Evolutionary conservation across 306 rosid genomes (phyloP), one percentile per base, ranked within the genome.

Genomic region (Sophora flavescens): DNA sequence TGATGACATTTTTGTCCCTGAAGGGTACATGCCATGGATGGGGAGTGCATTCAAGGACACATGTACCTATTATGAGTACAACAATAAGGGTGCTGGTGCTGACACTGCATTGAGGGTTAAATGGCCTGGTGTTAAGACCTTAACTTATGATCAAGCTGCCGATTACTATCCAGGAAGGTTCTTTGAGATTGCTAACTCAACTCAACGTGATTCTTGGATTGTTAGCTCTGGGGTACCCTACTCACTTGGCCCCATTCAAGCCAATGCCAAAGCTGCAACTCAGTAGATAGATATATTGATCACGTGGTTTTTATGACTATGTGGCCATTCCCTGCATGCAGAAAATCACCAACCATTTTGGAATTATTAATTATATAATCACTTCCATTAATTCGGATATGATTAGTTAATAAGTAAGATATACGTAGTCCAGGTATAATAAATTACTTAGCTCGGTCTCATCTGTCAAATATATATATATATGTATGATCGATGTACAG

Each of bases 11-110:
- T 90, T 83, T 15, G 28, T 50, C 0, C 85, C 88, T 0, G 82
- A 87, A 45, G 98, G 96, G 0, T 93, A 91, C 82, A 14, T 83
- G 44, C 80, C 88, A 2, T 93, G 91, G 89, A 56, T 18, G 5
- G 96, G 93, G 0, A 3, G 2, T 0, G 65, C n/a, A 0, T 72
- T 14, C 12, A 52, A 70, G 4, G 60, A 86, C 0, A 86, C 94
- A 0, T 85, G 91, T 74, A 83, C 71, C 36, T 89, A 68, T 28
- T 39, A 68, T 0, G 97, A 93, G 91, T 74, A 59, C 10, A 56
- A 60, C 3, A 91, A 91, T 39, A 75, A 59, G 7, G 98, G 98
- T 6, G 76, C 75, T 0, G 88, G 91, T 7, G 62, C 94, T 0
- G 74, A n/a, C 6, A 63, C 6, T 1, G 1, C 63, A 6, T 3